phyloP scores from a whole-genome alignment of 2,329 filamentous ascomycete genomes.

The Lojkania enalia region DNA sequence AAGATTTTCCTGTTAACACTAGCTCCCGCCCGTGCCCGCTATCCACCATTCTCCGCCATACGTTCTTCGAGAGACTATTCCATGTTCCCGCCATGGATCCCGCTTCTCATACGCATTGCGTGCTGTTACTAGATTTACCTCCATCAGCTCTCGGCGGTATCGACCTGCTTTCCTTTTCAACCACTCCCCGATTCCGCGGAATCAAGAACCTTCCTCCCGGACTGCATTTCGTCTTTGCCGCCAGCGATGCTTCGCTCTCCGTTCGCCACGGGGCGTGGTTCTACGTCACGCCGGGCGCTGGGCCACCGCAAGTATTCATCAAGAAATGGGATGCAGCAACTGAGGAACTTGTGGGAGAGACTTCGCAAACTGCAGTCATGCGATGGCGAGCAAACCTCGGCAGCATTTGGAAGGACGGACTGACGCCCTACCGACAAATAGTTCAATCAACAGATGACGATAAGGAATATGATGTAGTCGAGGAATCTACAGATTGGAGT shows the following conservation, averaged over 20 bases:
- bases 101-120: conserved; percentile 38
- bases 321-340: conserved; percentile 58
- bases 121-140: conserved; percentile 51
- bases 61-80: conserved; percentile 39
- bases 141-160: conserved; percentile 57
- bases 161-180: conserved; percentile 63
- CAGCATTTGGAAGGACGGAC: conserved; percentile 57
- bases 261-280: conserved; percentile 67
- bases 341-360: conserved; percentile 52
- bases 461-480: conserved; percentile 37
- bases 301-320: conserved; percentile 52
- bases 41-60: conserved; percentile 41
- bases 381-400: conserved; percentile 60
- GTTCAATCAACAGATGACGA: conserved; percentile 33
- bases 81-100: conserved; percentile 40
- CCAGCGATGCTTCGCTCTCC: conserved; percentile 61
- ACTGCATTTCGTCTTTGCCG: conserved; percentile 65
- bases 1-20: neutral
- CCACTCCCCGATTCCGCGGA: conserved; percentile 63
- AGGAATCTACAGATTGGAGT: conserved; percentile 58
- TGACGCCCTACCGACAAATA: conserved; percentile 53
- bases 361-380: conserved; percentile 48
- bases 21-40: conserved; percentile 6
- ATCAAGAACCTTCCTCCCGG: conserved; percentile 62
- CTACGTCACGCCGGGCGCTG: conserved; percentile 49